Evolutionary conservation across 352 stramenopile species (phyloP).

Genomic region (Detonula confervacea): DNA sequence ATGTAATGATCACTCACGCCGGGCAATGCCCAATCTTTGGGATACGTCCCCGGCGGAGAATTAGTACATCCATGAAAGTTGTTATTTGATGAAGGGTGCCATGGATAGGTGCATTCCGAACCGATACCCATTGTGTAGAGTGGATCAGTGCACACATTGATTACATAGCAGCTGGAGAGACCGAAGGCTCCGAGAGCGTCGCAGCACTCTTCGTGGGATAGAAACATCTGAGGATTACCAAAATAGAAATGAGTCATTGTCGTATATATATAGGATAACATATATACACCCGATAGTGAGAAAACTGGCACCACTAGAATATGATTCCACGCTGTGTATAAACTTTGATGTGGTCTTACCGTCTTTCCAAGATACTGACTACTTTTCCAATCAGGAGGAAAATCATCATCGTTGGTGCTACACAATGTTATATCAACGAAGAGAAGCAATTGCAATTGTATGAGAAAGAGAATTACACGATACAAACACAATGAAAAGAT

Average conservation of each 20-base stretch:
- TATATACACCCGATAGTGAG: no score
- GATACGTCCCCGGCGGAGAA: background rate
- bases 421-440: no score
- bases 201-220: background rate
- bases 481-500: no score
- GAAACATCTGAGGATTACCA: background rate
- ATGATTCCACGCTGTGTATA: no score
- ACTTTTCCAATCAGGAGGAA: background rate
- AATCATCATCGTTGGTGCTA: background rate
- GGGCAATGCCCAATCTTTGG: background rate
- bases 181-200: background rate
- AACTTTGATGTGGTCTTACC: background rate
- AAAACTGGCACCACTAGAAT: no score
- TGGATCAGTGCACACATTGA: background rate
- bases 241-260: no score
- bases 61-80: background rate
- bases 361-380: background rate
- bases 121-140: background rate
- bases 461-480: no score
- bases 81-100: background rate
- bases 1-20: background rate
- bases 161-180: background rate
- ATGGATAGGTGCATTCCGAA: background rate
- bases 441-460: background rate
- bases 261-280: no score